A percentile compares a stretch with the other conserved stretches of the same genome.
Evolutionary conservation across 345 rosid genomes (phyloP).

Genomic region (Ceriops tagal): DNA sequence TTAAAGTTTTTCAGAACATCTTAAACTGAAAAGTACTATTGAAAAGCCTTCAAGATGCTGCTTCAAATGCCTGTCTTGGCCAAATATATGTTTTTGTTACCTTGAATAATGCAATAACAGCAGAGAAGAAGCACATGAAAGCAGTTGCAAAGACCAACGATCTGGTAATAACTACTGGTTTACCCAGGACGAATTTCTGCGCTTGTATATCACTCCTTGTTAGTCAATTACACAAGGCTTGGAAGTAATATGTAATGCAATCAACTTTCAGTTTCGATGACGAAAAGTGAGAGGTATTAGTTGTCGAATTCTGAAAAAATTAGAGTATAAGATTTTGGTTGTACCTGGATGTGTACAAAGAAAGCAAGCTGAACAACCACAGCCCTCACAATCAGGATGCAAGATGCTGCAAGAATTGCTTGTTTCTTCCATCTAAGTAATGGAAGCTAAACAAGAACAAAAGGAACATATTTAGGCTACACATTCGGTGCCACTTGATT

Average conservation of each 20-base stretch:
- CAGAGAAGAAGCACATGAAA: conserved; percentile 36
- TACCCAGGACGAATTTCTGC: conserved; percentile 38
- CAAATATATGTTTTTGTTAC: conserved; percentile 9
- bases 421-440: conserved; percentile 40
- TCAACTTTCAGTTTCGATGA: background rate
- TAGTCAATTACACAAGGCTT: background rate
- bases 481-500: too few relatives aligned
- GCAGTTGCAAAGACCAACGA: conserved; percentile 29
- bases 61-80: too few relatives aligned
- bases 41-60: too few relatives aligned
- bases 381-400: conserved; percentile 31
- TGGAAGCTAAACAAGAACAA: conserved; percentile 26
- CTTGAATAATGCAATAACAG: conserved; percentile 34
- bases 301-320: background rate
- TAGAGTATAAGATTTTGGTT: background rate
- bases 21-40: too few relatives aligned
- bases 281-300: background rate
- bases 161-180: conserved; percentile 21
- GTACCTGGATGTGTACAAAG: conserved; percentile 34
- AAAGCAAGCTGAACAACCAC: conserved; percentile 32
- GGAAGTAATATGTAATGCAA: background rate
- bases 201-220: background rate
- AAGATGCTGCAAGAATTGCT: conserved; percentile 30
- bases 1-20: too few relatives aligned
- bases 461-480: background rate